These are phyloP conservation scores for Colletotrichum sp. DNA, from an alignment of 2,329 filamentous ascomycete species.

Conservation along the genomic window DNA sequence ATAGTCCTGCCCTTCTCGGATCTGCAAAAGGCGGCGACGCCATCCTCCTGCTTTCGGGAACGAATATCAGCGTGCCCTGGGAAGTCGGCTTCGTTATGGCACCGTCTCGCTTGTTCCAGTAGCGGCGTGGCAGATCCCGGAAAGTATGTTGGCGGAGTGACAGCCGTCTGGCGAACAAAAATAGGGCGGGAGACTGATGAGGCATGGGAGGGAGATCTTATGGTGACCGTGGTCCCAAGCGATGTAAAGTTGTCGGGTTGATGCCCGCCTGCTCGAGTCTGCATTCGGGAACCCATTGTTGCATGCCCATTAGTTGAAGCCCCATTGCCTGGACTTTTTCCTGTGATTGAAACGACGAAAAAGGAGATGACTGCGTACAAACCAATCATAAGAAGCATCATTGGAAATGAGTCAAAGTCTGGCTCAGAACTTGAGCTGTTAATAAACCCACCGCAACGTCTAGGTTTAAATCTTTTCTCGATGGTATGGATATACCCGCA, in stretches of 20 bases:
- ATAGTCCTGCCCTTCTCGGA: neutral
- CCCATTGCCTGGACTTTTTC: neutral
- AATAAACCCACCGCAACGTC: neutral
- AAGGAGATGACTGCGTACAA: neutral
- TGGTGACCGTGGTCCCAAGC: neutral
- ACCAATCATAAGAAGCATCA: neutral
- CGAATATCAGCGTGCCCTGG: neutral
- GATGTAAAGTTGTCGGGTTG: neutral
- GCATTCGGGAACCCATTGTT: neutral
- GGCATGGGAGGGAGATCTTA: neutral
- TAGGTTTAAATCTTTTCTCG: neutral
- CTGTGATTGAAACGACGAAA: neutral
- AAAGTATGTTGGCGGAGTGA: neutral
- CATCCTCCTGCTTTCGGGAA: neutral
- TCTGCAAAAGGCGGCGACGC: neutral
- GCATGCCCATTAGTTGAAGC: neutral
- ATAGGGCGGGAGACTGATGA: neutral
- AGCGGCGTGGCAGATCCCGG: neutral
- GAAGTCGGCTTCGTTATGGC: neutral
- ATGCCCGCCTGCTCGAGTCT: neutral
- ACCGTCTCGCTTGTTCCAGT: neutral
- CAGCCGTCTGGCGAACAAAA: neutral
- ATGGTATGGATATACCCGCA: neutral
- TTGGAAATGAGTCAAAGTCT: neutral
- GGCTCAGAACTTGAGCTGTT: neutral